phyloP scores from a whole-genome alignment of 225 moss, liverwort and hornwort species.

The Rhytidiadelphus loreus region DNA sequence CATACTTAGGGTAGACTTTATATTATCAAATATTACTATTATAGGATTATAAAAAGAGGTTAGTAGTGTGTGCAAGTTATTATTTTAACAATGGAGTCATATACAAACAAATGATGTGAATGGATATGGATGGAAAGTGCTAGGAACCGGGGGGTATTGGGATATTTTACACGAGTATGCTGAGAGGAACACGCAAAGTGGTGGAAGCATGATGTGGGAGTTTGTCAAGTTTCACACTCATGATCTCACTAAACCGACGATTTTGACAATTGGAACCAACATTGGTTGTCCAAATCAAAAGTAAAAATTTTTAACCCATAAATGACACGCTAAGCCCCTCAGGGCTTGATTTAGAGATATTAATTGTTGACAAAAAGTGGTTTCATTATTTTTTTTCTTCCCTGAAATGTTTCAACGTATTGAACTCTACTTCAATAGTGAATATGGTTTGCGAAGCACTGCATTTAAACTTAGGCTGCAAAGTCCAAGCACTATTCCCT shows the following conservation, averaged over 20 bases:
- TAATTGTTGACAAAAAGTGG: accelerated
- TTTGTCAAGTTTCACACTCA: not conserved
- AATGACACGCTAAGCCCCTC: accelerated
- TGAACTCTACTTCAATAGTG: not conserved
- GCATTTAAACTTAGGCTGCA: not conserved
- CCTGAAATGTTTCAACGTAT: not conserved
- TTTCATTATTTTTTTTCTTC: accelerated
- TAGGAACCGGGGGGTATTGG: accelerated
- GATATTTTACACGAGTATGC: not conserved
- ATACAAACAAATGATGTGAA: accelerated
- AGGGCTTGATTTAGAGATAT: not conserved
- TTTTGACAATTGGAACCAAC: not conserved
- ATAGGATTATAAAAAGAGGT: not conserved
- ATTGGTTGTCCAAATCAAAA: not conserved
- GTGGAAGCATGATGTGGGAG: not conserved
- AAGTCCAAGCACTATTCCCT: not conserved
- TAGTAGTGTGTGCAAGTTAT: not conserved
- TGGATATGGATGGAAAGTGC: not conserved
- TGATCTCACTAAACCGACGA: accelerated
- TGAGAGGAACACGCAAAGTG: accelerated
- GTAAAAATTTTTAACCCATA: not conserved
- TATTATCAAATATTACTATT: not conserved
- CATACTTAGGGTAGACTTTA: not conserved
- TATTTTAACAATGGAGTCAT: not conserved
- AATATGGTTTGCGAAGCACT: not conserved